Conservation (phyloP, 2,329 filamentous ascomycete species). For the Xylariaceae sp. region DNA sequence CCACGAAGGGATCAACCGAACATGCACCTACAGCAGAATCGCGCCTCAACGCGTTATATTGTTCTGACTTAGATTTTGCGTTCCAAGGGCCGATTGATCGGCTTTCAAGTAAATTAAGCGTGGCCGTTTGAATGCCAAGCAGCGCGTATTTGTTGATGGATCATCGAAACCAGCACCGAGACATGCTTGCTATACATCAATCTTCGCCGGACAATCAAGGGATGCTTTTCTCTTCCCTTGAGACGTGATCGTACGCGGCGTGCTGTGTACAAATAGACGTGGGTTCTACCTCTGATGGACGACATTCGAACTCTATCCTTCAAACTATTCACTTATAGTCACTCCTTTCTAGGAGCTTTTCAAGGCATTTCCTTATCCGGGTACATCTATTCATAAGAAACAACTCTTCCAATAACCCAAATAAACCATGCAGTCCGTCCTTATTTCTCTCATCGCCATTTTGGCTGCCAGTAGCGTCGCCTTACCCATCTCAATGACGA, state of each 20-base stretch:
- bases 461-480: constrained; percentile 23
- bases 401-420: neutral
- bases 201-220: constrained; percentile 28
- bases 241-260: neutral
- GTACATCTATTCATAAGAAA: neutral
- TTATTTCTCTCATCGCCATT: constrained; percentile 23
- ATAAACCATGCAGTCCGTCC: constrained; percentile 17
- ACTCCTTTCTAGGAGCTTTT: neutral
- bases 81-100: constrained; percentile 24
- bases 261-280: constrained; percentile 25
- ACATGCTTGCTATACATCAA: constrained; percentile 26
- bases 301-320: neutral
- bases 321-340: neutral
- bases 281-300: neutral
- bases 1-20: neutral
- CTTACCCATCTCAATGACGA: constrained; percentile 2
- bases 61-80: constrained; percentile 8
- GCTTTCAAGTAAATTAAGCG: neutral
- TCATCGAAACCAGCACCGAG: constrained; percentile 9
- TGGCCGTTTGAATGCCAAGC: neutral
- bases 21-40: neutral
- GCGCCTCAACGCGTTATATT: neutral
- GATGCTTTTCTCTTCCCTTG: neutral
- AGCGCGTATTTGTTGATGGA: neutral
- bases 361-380: neutral